Base-by-base conservation (phyloP, 768 basidiomycete species). In the Podaxis sp. region DNA sequence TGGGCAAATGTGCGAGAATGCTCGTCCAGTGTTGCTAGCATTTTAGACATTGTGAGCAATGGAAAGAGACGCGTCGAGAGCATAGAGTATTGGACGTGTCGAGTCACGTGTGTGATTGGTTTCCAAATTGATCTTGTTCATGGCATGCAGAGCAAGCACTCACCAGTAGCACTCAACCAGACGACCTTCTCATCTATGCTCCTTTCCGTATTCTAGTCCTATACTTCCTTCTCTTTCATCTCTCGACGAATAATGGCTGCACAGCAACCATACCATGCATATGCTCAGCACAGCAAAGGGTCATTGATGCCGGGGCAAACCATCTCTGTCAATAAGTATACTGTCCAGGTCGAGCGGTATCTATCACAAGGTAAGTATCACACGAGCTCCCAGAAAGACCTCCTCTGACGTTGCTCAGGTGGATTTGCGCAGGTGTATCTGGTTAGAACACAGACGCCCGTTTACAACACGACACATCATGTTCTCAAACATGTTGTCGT, bases 341-440 rank as follows among this genome's bases (percentile, higher is more conserved):
- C 82, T 20, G 95, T 99, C 58, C 88, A 91, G 70, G 93, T 99
- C 50, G 96, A 99, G 72, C 86, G 89, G 71, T 99, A 97, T 80
- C 85, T 99, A 56, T 92, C 90, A 48, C 96, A 99, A 88, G 97
- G 95, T 89, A 68, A 65, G 79, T 73, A 44, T 58, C 28, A 49
- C 26, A 53, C 41, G 46, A 44, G 41, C 66, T 66, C 52, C 64
- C 57, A 44, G 44, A 36, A 50, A 13, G 38, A 53, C 40, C 30
- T 64, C 59, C 54, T 69, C 62, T 63, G 71, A 64, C 52, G 50
- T 52, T 59, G 52, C 38, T 20, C 71, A 97, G 95, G 97, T 77
- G 97, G 97, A 17, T 99, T 97, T 75, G 96, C 97, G 6, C 93
- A 98, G 78, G 96, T 99, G 44, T 99, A 99, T 76, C 87, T 99